Percentiles rank a stretch among this genome's conserved stretches.
Evolutionary conservation across 352 stramenopile species (phyloP).

Genomic region (Phytophthora quininea): DNA sequence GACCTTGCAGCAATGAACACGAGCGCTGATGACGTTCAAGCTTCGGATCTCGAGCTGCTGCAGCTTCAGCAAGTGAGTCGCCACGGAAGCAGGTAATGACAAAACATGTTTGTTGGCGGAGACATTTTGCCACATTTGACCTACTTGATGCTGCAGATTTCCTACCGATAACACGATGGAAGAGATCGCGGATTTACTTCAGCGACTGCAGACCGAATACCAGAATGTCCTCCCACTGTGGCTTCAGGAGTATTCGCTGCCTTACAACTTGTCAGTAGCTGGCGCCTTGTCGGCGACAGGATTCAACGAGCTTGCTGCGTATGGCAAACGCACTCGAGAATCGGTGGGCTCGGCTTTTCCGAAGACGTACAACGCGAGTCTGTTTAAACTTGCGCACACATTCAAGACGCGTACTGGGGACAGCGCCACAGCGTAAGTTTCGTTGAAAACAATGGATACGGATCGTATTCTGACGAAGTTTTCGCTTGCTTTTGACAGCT

Average conservation of each 20-base stretch:
- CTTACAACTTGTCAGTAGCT: conserved; percentile 57
- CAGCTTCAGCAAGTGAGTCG: conserved; percentile 67
- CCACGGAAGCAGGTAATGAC: conserved; percentile 60
- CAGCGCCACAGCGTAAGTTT: conserved; percentile 59
- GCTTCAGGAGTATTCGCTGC: conserved; percentile 62
- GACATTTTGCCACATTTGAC: not conserved
- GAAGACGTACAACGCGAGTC: conserved; percentile 31
- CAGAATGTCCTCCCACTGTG: conserved; percentile 45
- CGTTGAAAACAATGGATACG: not conserved
- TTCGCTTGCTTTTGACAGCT: conserved; percentile 31
- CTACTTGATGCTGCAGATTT: conserved; percentile 32
- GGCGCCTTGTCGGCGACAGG: conserved; percentile 46
- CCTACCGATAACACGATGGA: conserved; percentile 57
- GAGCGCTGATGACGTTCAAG: conserved; percentile 22
- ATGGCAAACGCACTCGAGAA: conserved; percentile 41
- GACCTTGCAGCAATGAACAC: conserved; percentile 32
- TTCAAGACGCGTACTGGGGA: conserved; percentile 62
- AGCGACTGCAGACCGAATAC: conserved; percentile 49
- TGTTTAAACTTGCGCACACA: conserved; percentile 64
- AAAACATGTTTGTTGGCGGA: not conserved
- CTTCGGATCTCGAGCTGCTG: conserved; percentile 50
- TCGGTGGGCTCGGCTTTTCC: conserved; percentile 16
- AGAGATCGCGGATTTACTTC: conserved; percentile 50
- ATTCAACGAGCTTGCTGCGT: conserved; percentile 41
- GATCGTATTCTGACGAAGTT: too few species aligned